Conservation (phyloP, 2,329 filamentous ascomycete species). For the Curvularia sp. region DNA sequence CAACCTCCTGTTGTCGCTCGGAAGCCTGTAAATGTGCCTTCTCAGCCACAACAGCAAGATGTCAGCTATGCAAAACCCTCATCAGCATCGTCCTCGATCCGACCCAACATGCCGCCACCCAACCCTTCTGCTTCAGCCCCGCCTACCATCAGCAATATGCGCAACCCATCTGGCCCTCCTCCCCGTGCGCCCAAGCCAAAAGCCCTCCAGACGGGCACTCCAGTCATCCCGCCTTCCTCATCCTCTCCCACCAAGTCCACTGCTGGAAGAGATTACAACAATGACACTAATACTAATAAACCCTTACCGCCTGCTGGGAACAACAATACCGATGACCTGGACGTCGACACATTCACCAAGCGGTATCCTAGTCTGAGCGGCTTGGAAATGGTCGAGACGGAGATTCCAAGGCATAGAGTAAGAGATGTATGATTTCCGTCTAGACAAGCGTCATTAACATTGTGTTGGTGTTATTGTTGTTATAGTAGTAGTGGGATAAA, state of each 20-base stretch:
- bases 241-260: conserved; percentile 15
- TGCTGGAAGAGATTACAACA: neutral
- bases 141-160: conserved; percentile 38
- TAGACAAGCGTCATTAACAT: too few relatives aligned
- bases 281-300: conserved; percentile 16
- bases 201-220: conserved; percentile 59
- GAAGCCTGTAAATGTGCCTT: conserved; percentile 57
- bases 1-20: conserved; percentile 43
- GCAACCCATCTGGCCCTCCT: conserved; percentile 42
- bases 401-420: conserved; percentile 45
- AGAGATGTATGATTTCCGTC: conserved; percentile 28
- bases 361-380: conserved; percentile 84
- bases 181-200: conserved; percentile 68
- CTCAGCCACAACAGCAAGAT: conserved; percentile 31
- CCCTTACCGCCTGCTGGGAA: conserved; percentile 22
- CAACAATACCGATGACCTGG: conserved; percentile 63
- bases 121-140: conserved; percentile 44
- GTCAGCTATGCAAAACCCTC: conserved; percentile 38
- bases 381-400: conserved; percentile 87
- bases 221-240: conserved; percentile 17
- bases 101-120: conserved; percentile 32
- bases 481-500: too few relatives aligned
- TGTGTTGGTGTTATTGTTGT: neutral
- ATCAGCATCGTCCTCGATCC: conserved; percentile 25
- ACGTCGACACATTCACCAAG: conserved; percentile 74